phyloP scores from a whole-genome alignment of 192 early-diverging fungal genomes.

The Backusella psychrophila region DNA sequence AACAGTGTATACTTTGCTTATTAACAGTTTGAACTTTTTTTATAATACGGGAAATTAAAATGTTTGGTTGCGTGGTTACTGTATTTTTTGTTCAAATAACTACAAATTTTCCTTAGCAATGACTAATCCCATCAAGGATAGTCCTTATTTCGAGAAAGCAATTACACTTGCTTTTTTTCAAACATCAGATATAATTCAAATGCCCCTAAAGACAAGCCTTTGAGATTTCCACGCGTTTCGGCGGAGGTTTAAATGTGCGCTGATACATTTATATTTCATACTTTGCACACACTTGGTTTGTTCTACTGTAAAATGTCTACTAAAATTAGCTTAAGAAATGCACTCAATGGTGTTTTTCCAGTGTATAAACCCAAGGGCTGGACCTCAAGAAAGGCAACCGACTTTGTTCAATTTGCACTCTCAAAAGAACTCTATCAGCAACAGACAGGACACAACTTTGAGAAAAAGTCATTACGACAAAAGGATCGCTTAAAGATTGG shows the following conservation, averaged over 20 bases:
- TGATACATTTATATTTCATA: not conserved
- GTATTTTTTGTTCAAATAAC: too few species aligned
- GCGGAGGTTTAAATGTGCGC: not conserved
- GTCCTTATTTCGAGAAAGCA: too few species aligned
- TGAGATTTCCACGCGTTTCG: not conserved
- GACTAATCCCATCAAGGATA: too few species aligned
- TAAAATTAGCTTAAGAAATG: slow-evolving; percentile 6
- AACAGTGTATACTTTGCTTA: too few species aligned
- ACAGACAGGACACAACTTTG: not conserved
- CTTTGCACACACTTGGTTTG: not conserved
- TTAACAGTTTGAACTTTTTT: too few species aligned
- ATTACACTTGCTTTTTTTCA: not conserved
- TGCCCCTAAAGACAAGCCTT: too few species aligned
- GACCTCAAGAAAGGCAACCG: slow-evolving; percentile 43
- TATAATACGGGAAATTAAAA: too few species aligned
- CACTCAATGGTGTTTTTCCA: slow-evolving; percentile 44
- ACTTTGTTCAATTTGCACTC: slow-evolving; percentile 35
- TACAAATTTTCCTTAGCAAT: too few species aligned
- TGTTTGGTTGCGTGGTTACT: too few species aligned
- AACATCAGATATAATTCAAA: too few species aligned
- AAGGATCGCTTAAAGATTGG: slow-evolving; percentile 48
- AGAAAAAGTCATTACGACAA: slow-evolving; percentile 12
- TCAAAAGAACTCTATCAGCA: slow-evolving; percentile 14
- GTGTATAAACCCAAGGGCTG: slow-evolving; percentile 47
- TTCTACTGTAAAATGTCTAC: not conserved